Conservation (phyloP, 2,329 filamentous ascomycete species). For the Cryphonectria naterciae region DNA sequence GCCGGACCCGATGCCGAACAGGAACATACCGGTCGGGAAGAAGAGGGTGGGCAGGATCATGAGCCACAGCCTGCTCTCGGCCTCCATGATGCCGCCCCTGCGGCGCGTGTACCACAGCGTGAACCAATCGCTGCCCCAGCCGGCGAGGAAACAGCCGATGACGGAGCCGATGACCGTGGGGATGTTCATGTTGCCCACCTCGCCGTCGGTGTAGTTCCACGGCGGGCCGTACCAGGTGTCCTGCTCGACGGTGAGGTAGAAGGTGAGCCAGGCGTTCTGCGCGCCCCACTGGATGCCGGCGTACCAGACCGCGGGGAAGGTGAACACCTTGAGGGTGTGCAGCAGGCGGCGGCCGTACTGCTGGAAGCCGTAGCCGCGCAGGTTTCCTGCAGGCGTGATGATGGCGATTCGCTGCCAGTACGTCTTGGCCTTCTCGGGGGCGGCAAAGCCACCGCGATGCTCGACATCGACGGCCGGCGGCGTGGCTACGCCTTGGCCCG, state of each 20-base stretch:
- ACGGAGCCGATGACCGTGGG: slow-evolving; percentile 37
- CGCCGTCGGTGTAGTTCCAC: slow-evolving; percentile 38
- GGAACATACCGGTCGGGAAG: slow-evolving; percentile 48
- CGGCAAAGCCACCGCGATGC: slow-evolving; percentile 30
- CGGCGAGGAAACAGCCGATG: slow-evolving; percentile 35
- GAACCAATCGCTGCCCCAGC: slow-evolving; percentile 39
- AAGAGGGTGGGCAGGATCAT: slow-evolving; percentile 43
- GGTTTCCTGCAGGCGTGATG: slow-evolving; percentile 59
- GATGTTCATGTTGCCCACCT: slow-evolving; percentile 37
- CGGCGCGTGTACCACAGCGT: slow-evolving; percentile 37
- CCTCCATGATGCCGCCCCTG: slow-evolving; percentile 39
- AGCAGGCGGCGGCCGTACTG: slow-evolving; percentile 58
- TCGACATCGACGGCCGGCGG: slow-evolving; percentile 26
- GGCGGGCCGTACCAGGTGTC: slow-evolving; percentile 44
- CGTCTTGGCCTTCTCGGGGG: slow-evolving; percentile 43
- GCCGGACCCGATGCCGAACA: slow-evolving; percentile 56
- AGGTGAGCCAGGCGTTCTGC: slow-evolving; percentile 63
- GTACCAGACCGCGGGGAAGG: slow-evolving; percentile 49
- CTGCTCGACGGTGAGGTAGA: slow-evolving; percentile 57
- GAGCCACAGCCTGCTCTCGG: slow-evolving; percentile 38
- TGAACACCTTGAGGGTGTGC: slow-evolving; percentile 51
- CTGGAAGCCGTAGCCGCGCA: slow-evolving; percentile 55
- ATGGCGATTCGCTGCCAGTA: slow-evolving; percentile 60
- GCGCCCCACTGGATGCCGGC: slow-evolving; percentile 41
- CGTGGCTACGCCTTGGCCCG: slow-evolving; percentile 21